Base-by-base conservation (phyloP, 805 yeast species). In the Hanseniaspora nectarophila region DNA sequence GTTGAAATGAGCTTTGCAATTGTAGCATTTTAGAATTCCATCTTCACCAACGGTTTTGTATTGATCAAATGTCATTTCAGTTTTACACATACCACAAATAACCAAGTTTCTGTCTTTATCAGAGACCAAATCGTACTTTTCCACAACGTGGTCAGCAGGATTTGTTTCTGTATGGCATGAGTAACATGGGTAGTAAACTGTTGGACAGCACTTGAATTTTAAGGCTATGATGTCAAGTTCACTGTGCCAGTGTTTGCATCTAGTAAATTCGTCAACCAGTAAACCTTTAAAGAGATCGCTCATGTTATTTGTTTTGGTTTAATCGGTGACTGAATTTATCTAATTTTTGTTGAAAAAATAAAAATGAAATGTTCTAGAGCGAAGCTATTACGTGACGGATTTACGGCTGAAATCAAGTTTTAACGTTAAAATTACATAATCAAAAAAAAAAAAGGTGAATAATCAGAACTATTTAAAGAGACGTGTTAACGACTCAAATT, bases 181-280 rank as follows among this genome's bases (percentile, higher is more conserved):
- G 37, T 56, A 57, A 42, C 70, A 66, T 13, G 68, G 59, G 38
- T 60, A 66, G 38, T 55, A 66, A 2, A 31, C 29, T 3, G 55
- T 50, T 2, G 55, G 52, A 46, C 70, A 66, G 35, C 68, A 65
- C 51, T 59, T 62, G 43, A 65, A 64, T 51, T 61, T 62, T 20
- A 66, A 45, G 20, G 67, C 64, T 1, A 66, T 56, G 2, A 66
- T 56, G 53, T 66, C 70, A 21, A 60, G 39, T 5, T 54, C 54
- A 0, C 63, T 56, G 29, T 65, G 56, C 68, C 68, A 66, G 54
- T 66, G 70, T 13, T 54, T 54, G 49, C 70, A 66, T 12, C 70
- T 51, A 2, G 64, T 58, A 44, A 60, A 50, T 0, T 55, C 47
- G 48, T 66, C 70, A 4, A 64, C 57, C 1, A 56, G 38, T 7